phyloP scores from a whole-genome alignment of 352 stramenopile species.

The Phytophthora ohioensis region DNA sequence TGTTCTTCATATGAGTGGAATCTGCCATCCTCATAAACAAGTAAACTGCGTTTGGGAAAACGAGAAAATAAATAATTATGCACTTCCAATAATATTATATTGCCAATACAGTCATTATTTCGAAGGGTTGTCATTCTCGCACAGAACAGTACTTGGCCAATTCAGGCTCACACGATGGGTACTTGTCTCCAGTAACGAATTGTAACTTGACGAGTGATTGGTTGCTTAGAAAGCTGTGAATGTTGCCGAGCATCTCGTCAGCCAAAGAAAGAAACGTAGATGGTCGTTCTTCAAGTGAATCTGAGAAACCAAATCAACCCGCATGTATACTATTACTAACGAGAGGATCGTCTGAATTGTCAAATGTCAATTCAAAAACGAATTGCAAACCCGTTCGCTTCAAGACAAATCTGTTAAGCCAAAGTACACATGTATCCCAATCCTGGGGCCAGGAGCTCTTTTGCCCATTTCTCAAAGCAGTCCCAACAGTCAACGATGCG shows the following conservation, averaged over 20 bases:
- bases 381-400: conserved; percentile 4
- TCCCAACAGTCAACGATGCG: conserved; percentile 31
- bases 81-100: too few species aligned
- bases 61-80: too few species aligned
- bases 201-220: conserved; percentile 46
- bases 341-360: too few species aligned
- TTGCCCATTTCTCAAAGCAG: conserved; percentile 13
- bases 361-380: too few species aligned
- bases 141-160: conserved; percentile 33
- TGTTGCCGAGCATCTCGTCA: neutral
- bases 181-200: conserved; percentile 31
- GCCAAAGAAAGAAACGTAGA: too few species aligned
- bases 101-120: too few species aligned
- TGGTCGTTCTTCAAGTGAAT: too few species aligned
- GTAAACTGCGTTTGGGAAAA: too few species aligned
- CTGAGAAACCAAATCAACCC: too few species aligned
- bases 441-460: neutral
- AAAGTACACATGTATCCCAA: neutral
- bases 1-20: too few species aligned
- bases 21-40: too few species aligned
- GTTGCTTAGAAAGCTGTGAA: conserved; percentile 34
- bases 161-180: conserved; percentile 18
- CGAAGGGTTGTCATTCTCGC: conserved; percentile 38
- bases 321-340: too few species aligned
- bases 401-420: conserved; percentile 21